Evolutionary conservation across 2,329 filamentous ascomycete genomes (phyloP).

Genomic region (Podosphaera leucotricha): DNA sequence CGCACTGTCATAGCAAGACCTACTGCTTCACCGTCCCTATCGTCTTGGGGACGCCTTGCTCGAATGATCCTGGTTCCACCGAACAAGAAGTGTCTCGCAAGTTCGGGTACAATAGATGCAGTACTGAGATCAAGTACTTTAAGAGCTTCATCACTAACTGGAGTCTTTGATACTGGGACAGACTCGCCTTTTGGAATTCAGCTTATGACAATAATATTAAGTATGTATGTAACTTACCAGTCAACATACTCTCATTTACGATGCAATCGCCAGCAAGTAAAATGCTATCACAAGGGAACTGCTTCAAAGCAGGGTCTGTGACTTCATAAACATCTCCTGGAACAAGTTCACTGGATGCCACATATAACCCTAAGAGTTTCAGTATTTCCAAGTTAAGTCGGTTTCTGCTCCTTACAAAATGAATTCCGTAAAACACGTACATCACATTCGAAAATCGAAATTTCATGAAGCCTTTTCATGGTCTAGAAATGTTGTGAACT

Average conservation of each 20-base stretch:
- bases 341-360: constrained; percentile 69
- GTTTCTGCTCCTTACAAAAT: constrained; percentile 40
- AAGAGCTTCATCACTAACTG: constrained; percentile 62
- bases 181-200: constrained; percentile 45
- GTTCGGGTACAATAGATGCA: constrained; percentile 58
- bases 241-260: constrained; percentile 98
- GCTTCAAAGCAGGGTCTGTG: constrained; percentile 69
- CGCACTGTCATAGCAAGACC: constrained; percentile 79
- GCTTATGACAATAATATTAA: neutral
- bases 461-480: constrained; percentile 72
- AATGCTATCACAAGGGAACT: constrained; percentile 82
- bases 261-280: constrained; percentile 88
- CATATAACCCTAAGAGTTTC: constrained; percentile 40
- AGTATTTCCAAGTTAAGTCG: neutral
- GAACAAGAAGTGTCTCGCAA: constrained; percentile 78
- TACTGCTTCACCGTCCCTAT: constrained; percentile 65
- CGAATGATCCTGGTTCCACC: constrained; percentile 90
- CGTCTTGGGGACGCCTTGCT: constrained; percentile 67
- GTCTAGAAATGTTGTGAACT: constrained; percentile 26
- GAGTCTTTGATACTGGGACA: constrained; percentile 82
- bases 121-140: constrained; percentile 52
- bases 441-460: constrained; percentile 87
- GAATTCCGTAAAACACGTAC: constrained; percentile 81
- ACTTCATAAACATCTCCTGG: constrained; percentile 94
- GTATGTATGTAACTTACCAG: constrained; percentile 23